These are phyloP conservation scores for Magnolia changhungtana DNA, from an alignment of 164 flowering plant species.

Conservation along the genomic window DNA sequence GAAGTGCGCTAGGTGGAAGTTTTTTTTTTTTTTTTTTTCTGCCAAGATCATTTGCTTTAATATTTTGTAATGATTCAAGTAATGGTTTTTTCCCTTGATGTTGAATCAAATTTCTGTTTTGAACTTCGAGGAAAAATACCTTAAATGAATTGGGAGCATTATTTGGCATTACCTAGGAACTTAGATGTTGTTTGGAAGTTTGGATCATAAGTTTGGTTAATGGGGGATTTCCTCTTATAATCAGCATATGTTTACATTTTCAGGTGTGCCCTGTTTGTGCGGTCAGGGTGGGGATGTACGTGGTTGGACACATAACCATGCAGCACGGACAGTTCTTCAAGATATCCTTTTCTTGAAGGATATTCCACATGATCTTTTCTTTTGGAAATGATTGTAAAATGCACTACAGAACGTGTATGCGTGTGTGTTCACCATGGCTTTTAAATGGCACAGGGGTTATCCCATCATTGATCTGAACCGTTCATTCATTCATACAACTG, in stretches of 20 bases:
- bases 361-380: too few relatives aligned
- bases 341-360: constrained; percentile 61
- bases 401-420: too few relatives aligned
- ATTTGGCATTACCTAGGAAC: not conserved
- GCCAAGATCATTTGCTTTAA: too few relatives aligned
- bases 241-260: constrained; percentile 14
- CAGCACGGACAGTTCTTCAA: constrained; percentile 69
- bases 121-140: not conserved
- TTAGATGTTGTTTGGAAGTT: not conserved
- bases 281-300: constrained; percentile 67
- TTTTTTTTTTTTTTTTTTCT: too few relatives aligned
- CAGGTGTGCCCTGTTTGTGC: constrained; percentile 89
- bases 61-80: too few relatives aligned
- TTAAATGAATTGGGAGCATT: not conserved
- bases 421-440: too few relatives aligned
- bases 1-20: too few relatives aligned
- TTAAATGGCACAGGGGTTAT: too few relatives aligned
- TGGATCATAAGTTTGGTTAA: not conserved
- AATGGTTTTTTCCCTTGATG: not conserved
- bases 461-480: too few relatives aligned
- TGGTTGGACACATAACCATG: constrained; percentile 69
- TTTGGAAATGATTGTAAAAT: too few relatives aligned
- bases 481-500: not conserved
- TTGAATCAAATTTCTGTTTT: not conserved
- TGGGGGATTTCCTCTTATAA: not conserved